A percentile compares a stretch with the other conserved stretches of the same genome.
Conservation (phyloP, 163 green algal genomes). For the Trebouxia gelatinosa region DNA sequence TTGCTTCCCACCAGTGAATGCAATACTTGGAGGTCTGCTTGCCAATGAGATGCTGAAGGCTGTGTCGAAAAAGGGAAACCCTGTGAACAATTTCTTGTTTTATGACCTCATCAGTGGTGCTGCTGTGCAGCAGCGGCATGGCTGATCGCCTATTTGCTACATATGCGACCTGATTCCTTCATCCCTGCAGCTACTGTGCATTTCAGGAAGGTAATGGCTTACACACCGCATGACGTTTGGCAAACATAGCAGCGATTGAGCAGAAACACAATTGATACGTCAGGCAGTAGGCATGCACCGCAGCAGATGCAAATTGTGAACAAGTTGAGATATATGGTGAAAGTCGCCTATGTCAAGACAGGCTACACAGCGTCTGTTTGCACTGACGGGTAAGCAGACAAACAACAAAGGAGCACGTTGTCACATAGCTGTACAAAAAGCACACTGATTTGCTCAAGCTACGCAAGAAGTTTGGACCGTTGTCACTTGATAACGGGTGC, state of each 20-base stretch:
- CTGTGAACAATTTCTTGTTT: constrained; percentile 81
- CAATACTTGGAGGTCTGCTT: constrained; percentile 77
- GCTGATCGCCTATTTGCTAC: too few relatives aligned
- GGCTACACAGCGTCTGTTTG: background rate
- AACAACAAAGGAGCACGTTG: too few relatives aligned
- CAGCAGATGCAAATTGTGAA: too few relatives aligned
- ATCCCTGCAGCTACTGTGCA: background rate
- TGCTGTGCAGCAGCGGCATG: constrained; percentile 37
- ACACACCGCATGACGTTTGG: background rate
- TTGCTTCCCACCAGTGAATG: constrained; percentile 64
- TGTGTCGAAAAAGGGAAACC: constrained; percentile 65
- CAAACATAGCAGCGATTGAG: background rate
- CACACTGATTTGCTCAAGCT: too few relatives aligned
- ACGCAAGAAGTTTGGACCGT: too few relatives aligned
- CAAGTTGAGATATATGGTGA: too few relatives aligned
- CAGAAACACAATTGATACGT: background rate
- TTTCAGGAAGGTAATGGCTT: background rate
- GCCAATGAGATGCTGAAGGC: constrained; percentile 84
- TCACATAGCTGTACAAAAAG: too few relatives aligned
- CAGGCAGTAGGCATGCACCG: background rate
- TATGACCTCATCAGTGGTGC: constrained; percentile 47
- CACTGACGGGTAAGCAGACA: background rate
- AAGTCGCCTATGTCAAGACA: background rate
- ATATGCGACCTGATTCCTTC: background rate
- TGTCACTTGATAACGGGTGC: too few relatives aligned